Evolutionary conservation across 192 early-diverging fungal species (phyloP), one percentile per base, ranked within the genome.

Genomic region (Gaertneriomyces sp.): DNA sequence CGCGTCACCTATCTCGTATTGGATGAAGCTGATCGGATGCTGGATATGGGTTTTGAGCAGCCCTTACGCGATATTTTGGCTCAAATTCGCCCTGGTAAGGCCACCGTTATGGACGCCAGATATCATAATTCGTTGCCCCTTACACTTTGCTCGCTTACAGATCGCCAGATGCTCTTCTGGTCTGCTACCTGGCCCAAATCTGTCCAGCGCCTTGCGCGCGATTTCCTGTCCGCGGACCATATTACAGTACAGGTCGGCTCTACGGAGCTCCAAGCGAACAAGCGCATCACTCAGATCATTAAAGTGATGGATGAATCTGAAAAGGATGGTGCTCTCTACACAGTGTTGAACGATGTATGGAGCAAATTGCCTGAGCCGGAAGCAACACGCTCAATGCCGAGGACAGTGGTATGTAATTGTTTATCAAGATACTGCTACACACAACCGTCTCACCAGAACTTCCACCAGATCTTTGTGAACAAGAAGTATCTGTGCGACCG

Each of bases 21-120:
- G 42, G 96, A 98, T 75, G 96, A 97, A 77, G 94, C 93, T 42
- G 95, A 98, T 80, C 87, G 94, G 63, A 94, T 95, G 93, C 76
- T 95, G 64, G 93, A 98, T 69, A 90, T 90, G 78, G 94, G 93
- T 68, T 98, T 98, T 74, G 91, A 96, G 68, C 83, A 90, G 65
- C 89, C 89, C 49, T 87, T 98, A 43, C 82, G 89, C 38, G 84
- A 85, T n/a, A 98, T 98, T 64, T 85, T 98, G 53, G 78, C 74
- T 72, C 63, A 88, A 87, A 70, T 79, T 43, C 80, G 46, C 7
- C 41, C 64, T 39, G 77, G 84, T 86, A 85, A 50, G 81, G 7
- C 33, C 17, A 17, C 47, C 5, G 52, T 19, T 9, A 16, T 20
- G 16, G 10, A 58, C 9, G 40, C 47, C 17, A n/a, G 11, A 17